phyloP scores from a whole-genome alignment of 228 moss, liverwort and hornwort genomes.

The Sphagnum fallax region DNA sequence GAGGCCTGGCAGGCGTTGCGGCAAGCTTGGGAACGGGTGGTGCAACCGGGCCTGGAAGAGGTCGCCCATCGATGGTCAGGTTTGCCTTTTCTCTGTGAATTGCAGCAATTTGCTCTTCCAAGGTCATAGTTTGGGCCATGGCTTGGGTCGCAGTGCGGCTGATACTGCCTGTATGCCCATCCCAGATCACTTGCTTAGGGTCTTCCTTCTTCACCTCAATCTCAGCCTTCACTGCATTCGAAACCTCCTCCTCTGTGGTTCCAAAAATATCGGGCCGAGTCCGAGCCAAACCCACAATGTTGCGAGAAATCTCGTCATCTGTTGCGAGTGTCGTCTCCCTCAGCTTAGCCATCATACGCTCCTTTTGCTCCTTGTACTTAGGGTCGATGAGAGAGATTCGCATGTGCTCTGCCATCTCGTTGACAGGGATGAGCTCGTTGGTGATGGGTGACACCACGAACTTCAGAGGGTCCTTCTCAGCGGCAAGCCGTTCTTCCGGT shows the following conservation, averaged over 20 bases:
- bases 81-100: slow-evolving; percentile 84
- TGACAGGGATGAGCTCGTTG: slow-evolving; percentile 87
- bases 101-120: slow-evolving; percentile 92
- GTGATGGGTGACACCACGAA: slow-evolving; percentile 95
- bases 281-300: slow-evolving; percentile 90
- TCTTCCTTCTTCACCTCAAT: slow-evolving; percentile 99
- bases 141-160: slow-evolving; percentile 98
- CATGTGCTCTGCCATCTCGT: slow-evolving; percentile 99
- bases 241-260: slow-evolving; percentile 98
- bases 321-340: slow-evolving; percentile 97
- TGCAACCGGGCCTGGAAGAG: slow-evolving; percentile 83
- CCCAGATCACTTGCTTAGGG: slow-evolving; percentile 99
- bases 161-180: slow-evolving; percentile 98
- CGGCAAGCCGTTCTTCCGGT: slow-evolving; percentile 81
- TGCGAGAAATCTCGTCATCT: slow-evolving; percentile 96
- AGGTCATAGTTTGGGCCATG: slow-evolving; percentile 95
- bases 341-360: slow-evolving; percentile 99
- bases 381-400: slow-evolving; percentile 98
- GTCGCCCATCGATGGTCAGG: slow-evolving; percentile 76
- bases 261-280: slow-evolving; percentile 99
- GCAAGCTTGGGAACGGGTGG: slow-evolving; percentile 94
- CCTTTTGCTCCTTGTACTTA: slow-evolving; percentile 99
- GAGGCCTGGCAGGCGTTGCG: slow-evolving; percentile 85
- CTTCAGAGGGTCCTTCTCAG: slow-evolving; percentile 76
- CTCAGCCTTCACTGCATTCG: slow-evolving; percentile 99